These are phyloP conservation scores for Larix kaempferi DNA, from an alignment of 75 land plant species.

Conservation along the genomic window DNA sequence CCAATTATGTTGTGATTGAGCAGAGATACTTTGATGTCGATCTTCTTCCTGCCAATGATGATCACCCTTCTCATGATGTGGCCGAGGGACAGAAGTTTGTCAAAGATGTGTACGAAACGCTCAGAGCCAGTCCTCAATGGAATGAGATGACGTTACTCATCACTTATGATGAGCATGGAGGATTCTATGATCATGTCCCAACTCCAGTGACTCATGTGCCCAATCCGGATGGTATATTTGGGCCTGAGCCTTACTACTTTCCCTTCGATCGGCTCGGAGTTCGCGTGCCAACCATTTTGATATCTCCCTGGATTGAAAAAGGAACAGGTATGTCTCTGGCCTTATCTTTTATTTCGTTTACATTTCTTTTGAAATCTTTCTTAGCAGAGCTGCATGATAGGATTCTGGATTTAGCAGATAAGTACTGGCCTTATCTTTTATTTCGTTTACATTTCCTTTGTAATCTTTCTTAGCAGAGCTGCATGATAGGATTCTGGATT, in stretches of 20 bases:
- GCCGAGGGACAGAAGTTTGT: conserved; percentile 75
- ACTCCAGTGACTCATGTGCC: conserved; percentile 82
- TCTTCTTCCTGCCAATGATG: conserved; percentile 79
- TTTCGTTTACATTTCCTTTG: too few relatives aligned
- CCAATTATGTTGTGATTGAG: conserved; percentile 83
- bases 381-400: too few relatives aligned
- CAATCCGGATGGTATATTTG: conserved; percentile 80
- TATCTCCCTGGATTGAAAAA: conserved; percentile 95
- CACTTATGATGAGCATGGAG: conserved; percentile 98
- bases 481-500: too few relatives aligned
- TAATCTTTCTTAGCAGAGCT: too few relatives aligned
- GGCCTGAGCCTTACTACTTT: conserved; percentile 74
- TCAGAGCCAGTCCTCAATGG: conserved; percentile 92
- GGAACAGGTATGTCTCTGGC: conserved; percentile 52
- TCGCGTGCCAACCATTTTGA: conserved; percentile 74
- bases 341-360: too few relatives aligned
- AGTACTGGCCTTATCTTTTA: too few relatives aligned
- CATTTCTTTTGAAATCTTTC: too few relatives aligned
- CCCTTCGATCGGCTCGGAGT: conserved; percentile 84
- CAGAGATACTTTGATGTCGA: conserved; percentile 74
- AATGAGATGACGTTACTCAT: conserved; percentile 76
- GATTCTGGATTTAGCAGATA: too few relatives aligned
- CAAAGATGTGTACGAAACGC: conserved; percentile 90
- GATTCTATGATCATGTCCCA: conserved; percentile 93
- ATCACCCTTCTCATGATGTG: conserved; percentile 95